Evolutionary conservation across 441 rosid genomes (phyloP).

Genomic region (Croton setiger): DNA sequence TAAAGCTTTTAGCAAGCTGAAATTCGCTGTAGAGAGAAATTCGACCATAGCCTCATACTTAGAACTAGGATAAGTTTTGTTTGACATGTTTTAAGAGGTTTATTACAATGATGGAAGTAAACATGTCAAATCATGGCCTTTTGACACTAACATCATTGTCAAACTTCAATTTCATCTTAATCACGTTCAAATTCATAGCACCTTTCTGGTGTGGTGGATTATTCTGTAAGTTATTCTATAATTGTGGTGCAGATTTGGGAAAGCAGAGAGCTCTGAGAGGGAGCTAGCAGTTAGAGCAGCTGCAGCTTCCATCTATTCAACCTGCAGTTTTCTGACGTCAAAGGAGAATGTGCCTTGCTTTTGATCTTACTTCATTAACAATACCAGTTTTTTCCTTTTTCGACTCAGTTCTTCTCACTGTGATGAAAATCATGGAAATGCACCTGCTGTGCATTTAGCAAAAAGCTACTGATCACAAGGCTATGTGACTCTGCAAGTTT

Average conservation of each 20-base stretch:
- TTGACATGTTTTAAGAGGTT: neutral
- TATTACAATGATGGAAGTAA: neutral
- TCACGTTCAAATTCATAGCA: neutral
- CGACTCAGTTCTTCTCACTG: neutral
- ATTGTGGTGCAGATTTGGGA: conserved; percentile 43
- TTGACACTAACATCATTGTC: neutral
- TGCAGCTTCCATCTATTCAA: conserved; percentile 94
- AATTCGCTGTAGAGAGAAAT: neutral
- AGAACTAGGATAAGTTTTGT: neutral
- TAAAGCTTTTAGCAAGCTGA: conserved; percentile 17
- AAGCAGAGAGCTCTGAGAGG: conserved; percentile 41
- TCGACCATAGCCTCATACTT: neutral
- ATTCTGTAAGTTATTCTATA: neutral
- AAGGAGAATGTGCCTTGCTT: conserved; percentile 67
- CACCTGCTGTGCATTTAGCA: conserved; percentile 10
- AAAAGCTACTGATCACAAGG: conserved; percentile 7
- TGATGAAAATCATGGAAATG: neutral
- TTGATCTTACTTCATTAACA: conserved; percentile 24
- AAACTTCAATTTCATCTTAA: neutral
- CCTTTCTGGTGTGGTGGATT: neutral
- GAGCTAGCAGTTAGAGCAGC: conserved; percentile 80
- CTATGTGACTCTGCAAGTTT: conserved; percentile 10
- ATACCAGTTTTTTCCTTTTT: neutral
- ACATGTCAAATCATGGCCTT: neutral
- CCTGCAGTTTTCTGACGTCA: conserved; percentile 63